phyloP scores from a whole-genome alignment of 1,284 basidiomycete genomes.

The Ceraceosorus guamensis region DNA sequence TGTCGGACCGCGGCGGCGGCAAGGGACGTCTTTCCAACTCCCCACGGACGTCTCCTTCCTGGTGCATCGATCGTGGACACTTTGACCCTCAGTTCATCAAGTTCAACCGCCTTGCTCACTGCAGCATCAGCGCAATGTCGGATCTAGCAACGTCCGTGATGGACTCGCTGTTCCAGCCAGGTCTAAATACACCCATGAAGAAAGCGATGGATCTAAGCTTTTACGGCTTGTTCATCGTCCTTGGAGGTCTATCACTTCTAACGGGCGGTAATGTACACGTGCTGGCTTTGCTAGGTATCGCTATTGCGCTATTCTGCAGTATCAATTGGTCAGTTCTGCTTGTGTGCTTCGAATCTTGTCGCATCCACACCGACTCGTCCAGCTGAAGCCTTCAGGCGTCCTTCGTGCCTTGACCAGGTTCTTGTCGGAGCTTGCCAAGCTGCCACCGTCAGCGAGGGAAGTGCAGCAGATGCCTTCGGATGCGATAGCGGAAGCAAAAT shows the following conservation, averaged over 20 bases:
- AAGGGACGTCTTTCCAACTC: too few species aligned
- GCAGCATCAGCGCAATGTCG: too few species aligned
- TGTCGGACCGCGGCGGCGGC: too few species aligned
- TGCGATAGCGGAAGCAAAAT: too few species aligned
- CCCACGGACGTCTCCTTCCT: too few species aligned
- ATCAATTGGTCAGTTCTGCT: constrained; percentile 47
- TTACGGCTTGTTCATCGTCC: constrained; percentile 47
- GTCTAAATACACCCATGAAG: constrained; percentile 35
- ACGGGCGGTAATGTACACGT: constrained; percentile 48
- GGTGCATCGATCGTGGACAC: too few species aligned
- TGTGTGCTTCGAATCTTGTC: not conserved
- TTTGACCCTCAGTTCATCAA: too few species aligned
- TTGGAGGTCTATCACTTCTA: constrained; percentile 38
- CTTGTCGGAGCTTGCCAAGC: constrained; percentile 26
- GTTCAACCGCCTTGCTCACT: too few species aligned
- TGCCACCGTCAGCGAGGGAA: constrained; percentile 21
- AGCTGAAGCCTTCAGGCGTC: not conserved
- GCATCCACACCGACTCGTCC: not conserved
- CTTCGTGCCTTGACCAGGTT: constrained; percentile 15
- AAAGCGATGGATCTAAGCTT: constrained; percentile 48
- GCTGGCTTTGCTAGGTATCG: constrained; percentile 40
- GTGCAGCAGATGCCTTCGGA: constrained; percentile 28
- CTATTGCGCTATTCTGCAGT: constrained; percentile 44
- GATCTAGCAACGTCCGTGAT: constrained; percentile 12
- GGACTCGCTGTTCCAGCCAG: constrained; percentile 38